Conservation (phyloP, 2,329 filamentous ascomycete species). For the Didymella sp. region DNA sequence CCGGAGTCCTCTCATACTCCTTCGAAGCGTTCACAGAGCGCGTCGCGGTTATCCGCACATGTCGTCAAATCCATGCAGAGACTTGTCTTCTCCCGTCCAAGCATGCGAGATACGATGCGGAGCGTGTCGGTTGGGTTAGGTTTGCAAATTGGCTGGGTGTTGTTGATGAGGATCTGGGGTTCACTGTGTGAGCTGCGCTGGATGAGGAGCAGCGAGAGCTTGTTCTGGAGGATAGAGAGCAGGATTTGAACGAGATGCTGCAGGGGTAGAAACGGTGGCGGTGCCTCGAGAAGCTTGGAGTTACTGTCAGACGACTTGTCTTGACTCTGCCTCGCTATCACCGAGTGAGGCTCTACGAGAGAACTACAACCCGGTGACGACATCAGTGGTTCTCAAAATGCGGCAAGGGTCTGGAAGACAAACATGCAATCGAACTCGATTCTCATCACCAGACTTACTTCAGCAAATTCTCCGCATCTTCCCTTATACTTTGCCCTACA, state of each 20-base stretch:
- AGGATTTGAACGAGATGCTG: too few species aligned
- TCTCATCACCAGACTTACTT: not conserved
- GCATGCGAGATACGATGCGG: not conserved
- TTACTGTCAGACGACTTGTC: too few species aligned
- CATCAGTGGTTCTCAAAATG: not conserved
- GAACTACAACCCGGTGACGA: not conserved
- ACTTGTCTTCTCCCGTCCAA: not conserved
- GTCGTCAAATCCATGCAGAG: not conserved
- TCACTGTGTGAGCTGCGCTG: too few species aligned
- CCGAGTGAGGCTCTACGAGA: not conserved
- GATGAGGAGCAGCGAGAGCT: too few species aligned
- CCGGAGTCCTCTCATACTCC: too few species aligned
- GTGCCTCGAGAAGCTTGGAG: too few species aligned
- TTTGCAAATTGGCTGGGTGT: too few species aligned
- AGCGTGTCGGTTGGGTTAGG: too few species aligned
- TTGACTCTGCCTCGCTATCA: not conserved
- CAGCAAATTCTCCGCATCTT: not conserved
- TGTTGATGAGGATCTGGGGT: too few species aligned
- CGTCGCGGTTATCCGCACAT: not conserved
- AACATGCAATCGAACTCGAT: not conserved
- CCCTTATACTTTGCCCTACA: conserved; percentile 30
- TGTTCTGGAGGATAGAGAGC: too few species aligned
- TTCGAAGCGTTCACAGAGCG: not conserved
- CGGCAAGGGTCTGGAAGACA: not conserved
- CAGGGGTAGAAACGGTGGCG: too few species aligned